Percentiles rank a stretch among this genome's conserved stretches.
Conservation (phyloP, 148 eudicot genomes). For the Agrostemma githago region DNA sequence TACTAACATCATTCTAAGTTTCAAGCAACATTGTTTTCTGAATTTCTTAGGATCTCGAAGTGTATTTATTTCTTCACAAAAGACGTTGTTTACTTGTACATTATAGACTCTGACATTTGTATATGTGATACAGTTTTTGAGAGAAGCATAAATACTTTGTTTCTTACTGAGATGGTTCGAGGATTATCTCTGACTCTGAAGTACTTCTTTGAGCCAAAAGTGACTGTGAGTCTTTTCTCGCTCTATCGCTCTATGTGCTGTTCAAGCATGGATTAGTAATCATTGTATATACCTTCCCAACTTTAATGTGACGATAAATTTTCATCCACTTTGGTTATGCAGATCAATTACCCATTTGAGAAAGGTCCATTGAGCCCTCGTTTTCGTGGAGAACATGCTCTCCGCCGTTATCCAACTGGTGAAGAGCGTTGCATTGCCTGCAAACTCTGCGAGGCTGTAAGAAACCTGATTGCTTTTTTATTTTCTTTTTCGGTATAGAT, state of each 20-base stretch:
- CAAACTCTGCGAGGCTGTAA: conserved; percentile 94
- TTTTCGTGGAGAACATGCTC: conserved; percentile 97
- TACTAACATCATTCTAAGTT: conserved; percentile 19
- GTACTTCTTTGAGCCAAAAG: conserved; percentile 90
- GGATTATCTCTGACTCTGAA: conserved; percentile 79
- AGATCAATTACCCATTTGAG: conserved; percentile 96
- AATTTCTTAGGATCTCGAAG: neutral
- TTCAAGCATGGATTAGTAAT: too few relatives aligned
- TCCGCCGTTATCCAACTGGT: conserved; percentile 90
- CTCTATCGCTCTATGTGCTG: neutral
- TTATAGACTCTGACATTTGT: conserved; percentile 9
- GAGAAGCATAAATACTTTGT: conserved; percentile 84
- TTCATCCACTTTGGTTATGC: conserved; percentile 12
- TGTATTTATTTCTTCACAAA: neutral
- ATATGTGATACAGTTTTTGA: conserved; percentile 57
- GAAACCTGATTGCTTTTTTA: conserved; percentile 12
- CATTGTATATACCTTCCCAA: neutral
- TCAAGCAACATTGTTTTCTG: neutral
- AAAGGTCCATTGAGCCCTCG: conserved; percentile 97
- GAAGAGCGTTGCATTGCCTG: conserved; percentile 99
- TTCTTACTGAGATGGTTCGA: conserved; percentile 92
- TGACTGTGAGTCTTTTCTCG: conserved; percentile 58
- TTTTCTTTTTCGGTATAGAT: neutral
- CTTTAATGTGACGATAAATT: neutral
- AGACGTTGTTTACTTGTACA: neutral